A percentile compares a stretch with the other conserved stretches of the same genome.
phyloP scores from a whole-genome alignment of 164 flowering plant species.

The Echeveria elegans region DNA sequence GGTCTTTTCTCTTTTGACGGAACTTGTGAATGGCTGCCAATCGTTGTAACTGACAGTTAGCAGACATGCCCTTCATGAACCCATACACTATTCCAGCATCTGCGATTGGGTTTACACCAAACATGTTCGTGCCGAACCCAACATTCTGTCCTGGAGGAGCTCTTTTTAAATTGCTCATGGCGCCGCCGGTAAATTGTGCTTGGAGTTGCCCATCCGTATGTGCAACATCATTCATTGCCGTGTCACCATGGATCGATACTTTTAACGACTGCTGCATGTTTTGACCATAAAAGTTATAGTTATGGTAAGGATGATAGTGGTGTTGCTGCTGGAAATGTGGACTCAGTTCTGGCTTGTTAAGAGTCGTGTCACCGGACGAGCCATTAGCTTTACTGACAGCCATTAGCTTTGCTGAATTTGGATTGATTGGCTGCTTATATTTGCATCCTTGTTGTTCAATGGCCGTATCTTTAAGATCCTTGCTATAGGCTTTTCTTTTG shows the following conservation, averaged over 20 bases:
- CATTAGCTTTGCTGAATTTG: slow-evolving; percentile 12
- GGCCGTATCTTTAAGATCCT: slow-evolving; percentile 16
- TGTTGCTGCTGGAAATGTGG: slow-evolving; percentile 20
- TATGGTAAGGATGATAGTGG: slow-evolving; percentile 27
- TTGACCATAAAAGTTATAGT: slow-evolving; percentile 20
- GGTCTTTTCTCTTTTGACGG: slow-evolving; percentile 36
- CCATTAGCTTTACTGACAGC: slow-evolving; percentile 9
- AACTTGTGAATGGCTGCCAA: slow-evolving; percentile 40
- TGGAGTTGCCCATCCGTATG: neutral
- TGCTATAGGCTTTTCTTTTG: slow-evolving; percentile 17
- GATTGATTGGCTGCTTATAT: slow-evolving; percentile 11
- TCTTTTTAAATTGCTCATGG: too few species aligned
- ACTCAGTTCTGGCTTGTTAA: slow-evolving; percentile 10
- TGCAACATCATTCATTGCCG: slow-evolving; percentile 10
- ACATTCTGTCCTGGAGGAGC: slow-evolving; percentile 30
- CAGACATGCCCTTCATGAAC: slow-evolving; percentile 15
- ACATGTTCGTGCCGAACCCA: slow-evolving; percentile 23
- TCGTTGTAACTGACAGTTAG: slow-evolving; percentile 19
- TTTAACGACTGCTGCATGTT: slow-evolving; percentile 12
- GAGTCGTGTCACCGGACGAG: neutral
- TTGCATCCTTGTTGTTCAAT: slow-evolving; percentile 9
- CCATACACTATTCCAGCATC: slow-evolving; percentile 15
- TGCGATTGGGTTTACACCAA: slow-evolving; percentile 15
- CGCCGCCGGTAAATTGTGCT: too few species aligned
- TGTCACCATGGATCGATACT: neutral